Base-by-base conservation (phyloP, 768 basidiomycete species). In the Lentinula boryana region DNA sequence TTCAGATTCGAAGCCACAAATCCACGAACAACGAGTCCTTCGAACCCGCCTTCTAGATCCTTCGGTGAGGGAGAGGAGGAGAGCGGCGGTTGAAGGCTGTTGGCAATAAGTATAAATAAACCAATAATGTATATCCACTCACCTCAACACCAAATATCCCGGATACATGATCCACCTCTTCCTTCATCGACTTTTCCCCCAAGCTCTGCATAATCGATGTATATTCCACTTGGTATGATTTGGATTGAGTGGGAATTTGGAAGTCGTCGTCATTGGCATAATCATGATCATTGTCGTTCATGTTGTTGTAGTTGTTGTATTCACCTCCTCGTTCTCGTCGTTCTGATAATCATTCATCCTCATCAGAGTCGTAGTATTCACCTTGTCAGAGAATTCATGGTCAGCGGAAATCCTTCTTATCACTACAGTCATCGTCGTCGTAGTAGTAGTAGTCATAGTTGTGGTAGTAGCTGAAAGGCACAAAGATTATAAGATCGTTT, bases 141-240 rank as follows among this genome's bases (percentile, higher is more conserved):
- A 95, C 95, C 63, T 96, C 89, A 54, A 95, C 87, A 31, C 93
- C 92, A 35, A 95, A 86, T 64, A 98, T 88, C 21, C 87, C 86
- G 66, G 86, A 83, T 63, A 98, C 90, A 72, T 95, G 86, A n/a
- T 91, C 90, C 48, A 94, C 78, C 68, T 95, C 92, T 57, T 76
- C 71, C 62, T 79, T 76, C 84, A 97, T 93, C 65, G 86, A 83
- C 64, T 81, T 84, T 78, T 91, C 87, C 56, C 98, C 85, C 21
- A 86, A 84, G 4, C 74, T 66, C 68, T 91, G 85, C 59, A 82
- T 83, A 54, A 95, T 83, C 12, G 88, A 81, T 60, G 89, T 85
- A 70, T 86, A 90, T n/a, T 92, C 87, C 44, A 96, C 84, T 67
- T 97, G 93, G 69, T 93, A 97, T 2, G 85, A 73, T 75, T 91